Conservation (phyloP, 805 yeast genomes). For the Hanseniaspora valbyensis region DNA sequence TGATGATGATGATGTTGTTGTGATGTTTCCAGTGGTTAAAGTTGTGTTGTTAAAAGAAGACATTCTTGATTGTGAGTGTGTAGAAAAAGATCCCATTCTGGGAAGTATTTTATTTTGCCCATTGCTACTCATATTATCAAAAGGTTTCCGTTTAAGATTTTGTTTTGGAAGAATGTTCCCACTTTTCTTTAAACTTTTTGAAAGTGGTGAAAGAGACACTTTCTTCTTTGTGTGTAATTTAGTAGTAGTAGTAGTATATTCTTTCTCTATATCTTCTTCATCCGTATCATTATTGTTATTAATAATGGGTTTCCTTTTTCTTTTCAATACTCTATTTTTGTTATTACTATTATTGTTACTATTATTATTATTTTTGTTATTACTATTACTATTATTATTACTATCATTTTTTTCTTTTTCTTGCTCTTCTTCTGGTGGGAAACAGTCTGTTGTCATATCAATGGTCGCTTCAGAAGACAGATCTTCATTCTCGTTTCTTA, state of each 20-base stretch:
- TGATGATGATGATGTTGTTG: too few species aligned
- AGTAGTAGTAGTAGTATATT: too few species aligned
- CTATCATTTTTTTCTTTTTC: too few species aligned
- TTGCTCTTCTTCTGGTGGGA: background rate
- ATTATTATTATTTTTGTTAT: too few species aligned
- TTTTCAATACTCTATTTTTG: too few species aligned
- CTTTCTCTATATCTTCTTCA: background rate
- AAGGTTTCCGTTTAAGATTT: background rate
- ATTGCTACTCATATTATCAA: background rate
- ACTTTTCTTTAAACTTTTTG: background rate
- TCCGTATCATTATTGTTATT: background rate
- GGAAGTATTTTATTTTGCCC: background rate
- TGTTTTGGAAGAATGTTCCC: slow-evolving; percentile 7
- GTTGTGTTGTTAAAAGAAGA: slow-evolving; percentile 9
- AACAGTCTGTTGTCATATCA: background rate
- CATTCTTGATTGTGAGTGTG: slow-evolving; percentile 9
- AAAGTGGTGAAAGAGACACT: background rate
- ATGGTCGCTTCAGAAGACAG: background rate
- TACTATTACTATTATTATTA: too few species aligned
- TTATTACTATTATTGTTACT: too few species aligned
- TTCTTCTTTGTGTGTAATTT: background rate
- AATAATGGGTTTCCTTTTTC: too few species aligned
- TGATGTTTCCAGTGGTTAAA: too few species aligned
- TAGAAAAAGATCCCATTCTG: slow-evolving; percentile 14
- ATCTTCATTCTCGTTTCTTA: background rate